Evolutionary conservation across 768 basidiomycete species (phyloP), one percentile per base, ranked within the genome.

Genomic region (Boletellus ananas): DNA sequence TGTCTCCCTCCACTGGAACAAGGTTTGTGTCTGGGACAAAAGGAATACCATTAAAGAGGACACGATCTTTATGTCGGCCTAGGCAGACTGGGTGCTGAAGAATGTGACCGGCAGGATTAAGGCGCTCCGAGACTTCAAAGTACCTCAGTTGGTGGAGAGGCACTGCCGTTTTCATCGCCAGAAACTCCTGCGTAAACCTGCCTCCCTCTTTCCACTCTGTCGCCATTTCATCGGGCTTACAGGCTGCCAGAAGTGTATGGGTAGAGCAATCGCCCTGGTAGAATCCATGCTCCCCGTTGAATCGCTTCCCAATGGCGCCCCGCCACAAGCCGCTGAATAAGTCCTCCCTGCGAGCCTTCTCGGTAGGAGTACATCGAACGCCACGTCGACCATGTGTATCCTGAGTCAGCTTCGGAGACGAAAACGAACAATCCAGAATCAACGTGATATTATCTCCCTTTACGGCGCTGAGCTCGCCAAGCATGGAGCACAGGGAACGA

Each of bases 381-480:
- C 71, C 68, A 34, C 70, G 74, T 27, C 81, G 75, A 52, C 76
- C 70, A 25, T 72, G 72, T n/a, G 66, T 60, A 14, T 73, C 70
- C 31, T 65, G 63, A 16, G 71, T 67, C 41, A 72, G 69, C 17
- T 64, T 58, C 12, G 76, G 69, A 6, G 67, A 65, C 10, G 78
- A 73, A 67, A 85, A 85, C 57, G 81, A 85, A 56, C 79, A 76
- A 63, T 87, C 85, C 20, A 86, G 70, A 48, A 87, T 74, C 49
- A 87, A 63, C 1, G 84, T 83, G 64, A 87, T 79, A 51, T 87
- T 87, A 63, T 86, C 72, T 27, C 85, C 85, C 57, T 86, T 87
- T 39, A 67, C 69, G 21, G 67, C 65, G 16, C 74, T 69, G 35
- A 87, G 75, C 45, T 84, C 80, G 45, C 60, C 57, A n/a, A 87